These are phyloP conservation scores for Bruguiera hainesii DNA, from an alignment of 441 rosid genomes.

Conservation along the genomic window DNA sequence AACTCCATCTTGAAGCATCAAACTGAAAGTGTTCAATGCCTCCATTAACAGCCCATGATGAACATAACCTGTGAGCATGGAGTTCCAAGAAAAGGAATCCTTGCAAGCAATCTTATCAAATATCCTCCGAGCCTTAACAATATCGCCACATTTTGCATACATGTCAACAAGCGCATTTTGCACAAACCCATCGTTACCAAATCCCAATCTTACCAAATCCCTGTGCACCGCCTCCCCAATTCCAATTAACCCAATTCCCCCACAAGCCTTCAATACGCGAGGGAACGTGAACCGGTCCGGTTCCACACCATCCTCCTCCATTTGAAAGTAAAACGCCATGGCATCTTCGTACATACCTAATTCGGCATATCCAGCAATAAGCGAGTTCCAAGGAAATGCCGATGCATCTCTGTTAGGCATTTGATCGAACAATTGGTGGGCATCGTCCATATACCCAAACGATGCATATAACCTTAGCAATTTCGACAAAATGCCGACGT, in stretches of 20 bases:
- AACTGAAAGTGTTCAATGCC: constrained; percentile 42
- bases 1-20: constrained; percentile 50
- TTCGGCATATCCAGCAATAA: constrained; percentile 72
- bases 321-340: constrained; percentile 79
- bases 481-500: constrained; percentile 57
- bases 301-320: constrained; percentile 77
- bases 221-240: constrained; percentile 80
- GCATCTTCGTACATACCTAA: constrained; percentile 70
- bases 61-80: constrained; percentile 63
- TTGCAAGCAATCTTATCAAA: constrained; percentile 49
- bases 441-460: constrained; percentile 49
- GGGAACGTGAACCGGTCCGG: constrained; percentile 85
- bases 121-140: constrained; percentile 63
- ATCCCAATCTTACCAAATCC: constrained; percentile 65
- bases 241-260: constrained; percentile 65
- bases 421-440: constrained; percentile 80
- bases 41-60: constrained; percentile 55
- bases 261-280: constrained; percentile 73
- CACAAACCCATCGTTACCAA: constrained; percentile 51
- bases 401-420: constrained; percentile 51
- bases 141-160: constrained; percentile 93
- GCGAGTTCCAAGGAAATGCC: constrained; percentile 92
- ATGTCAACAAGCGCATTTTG: constrained; percentile 79
- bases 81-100: constrained; percentile 73
- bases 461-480: constrained; percentile 61